Base-by-base conservation (phyloP, 306 rosid genomes). In the Vigna mungo region DNA sequence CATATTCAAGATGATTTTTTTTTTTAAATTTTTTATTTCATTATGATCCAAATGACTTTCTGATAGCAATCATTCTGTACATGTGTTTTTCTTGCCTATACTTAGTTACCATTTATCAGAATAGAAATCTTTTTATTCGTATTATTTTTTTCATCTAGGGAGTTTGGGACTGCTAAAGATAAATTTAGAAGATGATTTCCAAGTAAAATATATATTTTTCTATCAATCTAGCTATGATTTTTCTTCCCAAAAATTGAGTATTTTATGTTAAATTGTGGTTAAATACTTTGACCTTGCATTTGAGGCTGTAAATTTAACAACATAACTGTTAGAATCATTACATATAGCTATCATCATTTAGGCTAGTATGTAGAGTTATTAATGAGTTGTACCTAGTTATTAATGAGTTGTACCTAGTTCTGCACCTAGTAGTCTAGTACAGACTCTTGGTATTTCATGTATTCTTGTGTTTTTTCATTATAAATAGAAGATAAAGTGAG, bases 141-240 rank as follows among this genome's bases (percentile, higher is more conserved):
- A 21, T 60, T 56, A 23, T 44, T 41, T 67, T 49, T 70, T 52
- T 43, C 3, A 18, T 27, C 9, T 18, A 37, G 46, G 11, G 54
- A 65, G 32, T 16, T 76, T 63, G 70, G 21, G 72, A 34, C 23
- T 54, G 25, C 46, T 65, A 20, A 16, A 30, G 46, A 58, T 47
- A 16, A 58, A 58, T 74, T 74, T 36, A 30, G 48, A 61, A 37
- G 65, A 18, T 27, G 23, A 60, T 36, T 20, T 71, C 64, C 58
- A 71, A 16, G 53, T 30, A 13, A 39, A 49, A 60, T 10, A 60
- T 34, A 34, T 59, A 60, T 73, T 17, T 47, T 34, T 23, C 68
- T 47, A 14, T 54, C n/a, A 55, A 46, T 81, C 60, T 65, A 39
- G 52, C 44, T 78, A 43, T 76, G 36, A 51, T 58, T 80, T 54